A percentile compares a stretch with the other conserved stretches of the same genome.
These are phyloP conservation scores for Xylaria curta DNA, from an alignment of 495 filamentous ascomycete species.

Conservation along the genomic window DNA sequence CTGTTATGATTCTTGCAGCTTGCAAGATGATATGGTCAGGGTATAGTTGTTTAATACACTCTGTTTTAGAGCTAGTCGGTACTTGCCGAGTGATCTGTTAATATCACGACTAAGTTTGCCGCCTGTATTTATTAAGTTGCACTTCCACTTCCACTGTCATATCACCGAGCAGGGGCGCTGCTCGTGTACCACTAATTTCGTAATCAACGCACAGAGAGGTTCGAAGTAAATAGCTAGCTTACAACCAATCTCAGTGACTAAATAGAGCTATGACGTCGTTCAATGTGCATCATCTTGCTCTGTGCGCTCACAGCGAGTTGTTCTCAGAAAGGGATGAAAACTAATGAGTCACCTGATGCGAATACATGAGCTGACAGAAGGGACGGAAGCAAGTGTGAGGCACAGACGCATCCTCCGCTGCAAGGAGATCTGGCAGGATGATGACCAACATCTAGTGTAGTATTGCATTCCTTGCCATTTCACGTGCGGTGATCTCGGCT, in stretches of 20 bases:
- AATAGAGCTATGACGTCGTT: background rate
- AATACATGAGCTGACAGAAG: slow-evolving; percentile 1
- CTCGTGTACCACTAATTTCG: too few relatives aligned
- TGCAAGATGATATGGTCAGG: background rate
- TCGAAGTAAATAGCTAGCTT: background rate
- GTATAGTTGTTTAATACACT: background rate
- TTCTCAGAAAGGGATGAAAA: background rate
- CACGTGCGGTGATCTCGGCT: background rate
- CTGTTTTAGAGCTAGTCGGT: background rate
- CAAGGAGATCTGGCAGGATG: background rate
- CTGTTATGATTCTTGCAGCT: background rate
- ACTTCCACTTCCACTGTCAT: background rate
- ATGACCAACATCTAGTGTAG: background rate
- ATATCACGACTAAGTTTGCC: background rate
- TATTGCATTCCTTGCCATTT: background rate
- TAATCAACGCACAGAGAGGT: background rate
- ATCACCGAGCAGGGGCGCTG: background rate
- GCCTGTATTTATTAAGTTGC: background rate
- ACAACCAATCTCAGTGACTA: background rate
- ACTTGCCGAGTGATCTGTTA: background rate
- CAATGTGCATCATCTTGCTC: background rate
- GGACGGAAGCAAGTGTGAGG: slow-evolving; percentile 6
- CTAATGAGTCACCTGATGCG: background rate
- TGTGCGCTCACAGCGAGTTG: background rate
- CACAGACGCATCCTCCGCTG: background rate